Base-by-base conservation (phyloP, 768 basidiomycete genomes). In the Suillus clintonianus region DNA sequence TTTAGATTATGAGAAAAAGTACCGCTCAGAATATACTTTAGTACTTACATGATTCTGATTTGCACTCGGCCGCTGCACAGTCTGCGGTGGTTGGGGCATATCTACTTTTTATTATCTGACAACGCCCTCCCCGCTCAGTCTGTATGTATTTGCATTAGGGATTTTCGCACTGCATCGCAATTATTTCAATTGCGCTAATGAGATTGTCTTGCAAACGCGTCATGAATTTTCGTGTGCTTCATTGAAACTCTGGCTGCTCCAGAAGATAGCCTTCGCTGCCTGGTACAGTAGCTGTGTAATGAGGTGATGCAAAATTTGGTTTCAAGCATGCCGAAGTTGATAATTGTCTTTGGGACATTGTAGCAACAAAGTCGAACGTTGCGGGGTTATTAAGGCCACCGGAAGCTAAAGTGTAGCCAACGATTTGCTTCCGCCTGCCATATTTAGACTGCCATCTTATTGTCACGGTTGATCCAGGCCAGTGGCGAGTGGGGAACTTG, bases 1-100 rank as follows among this genome's bases (percentile, higher is more conserved):
- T 19, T 47, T 65, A 73, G 74, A 75, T 68, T 68, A 73, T 51
- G 65, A 70, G 63, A 76, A 70, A 37, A 71, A 67, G 68, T 73
- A 75, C 60, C 69, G 62, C 70, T 57, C 54, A 57, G n/a, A 30
- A 59, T 59, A 59, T 61, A 61, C 36, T 39, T 55, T 61, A 61
- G 15, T 60, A 48, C 47, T 34, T 22, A 57, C 56, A 56, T 57
- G 56, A 41, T 57, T 57, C 24, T 41, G 39, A 57, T 57, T 19
- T 57, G 24, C 13, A 30, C 27, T 37, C 39, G 39, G 10, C 17
- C 17, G 11, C 55, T 30, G 55, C 37, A 57, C 6, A 7, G 39
- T 30, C 6, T 57, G 17, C 27, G 19, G 56, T 41, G 4, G 27
- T 27, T 7, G 39, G 24, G 22, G 6, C 56, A 39, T 1, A 57